These are phyloP conservation scores for Colletotrichum sp. DNA, from an alignment of 2,329 filamentous ascomycete species.

Conservation along the genomic window DNA sequence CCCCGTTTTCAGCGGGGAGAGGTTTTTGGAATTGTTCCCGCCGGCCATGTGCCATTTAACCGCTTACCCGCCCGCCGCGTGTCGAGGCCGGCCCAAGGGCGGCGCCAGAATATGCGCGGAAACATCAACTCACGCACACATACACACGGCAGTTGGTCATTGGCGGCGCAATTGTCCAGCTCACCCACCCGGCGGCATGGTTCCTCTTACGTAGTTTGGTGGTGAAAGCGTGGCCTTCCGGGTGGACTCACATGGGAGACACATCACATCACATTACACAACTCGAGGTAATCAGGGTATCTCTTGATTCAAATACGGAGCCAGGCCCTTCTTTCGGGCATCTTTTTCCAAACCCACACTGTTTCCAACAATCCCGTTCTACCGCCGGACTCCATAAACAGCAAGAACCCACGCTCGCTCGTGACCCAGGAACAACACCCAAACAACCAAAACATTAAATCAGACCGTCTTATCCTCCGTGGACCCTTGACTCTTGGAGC, in stretches of 20 bases:
- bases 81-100: not conserved
- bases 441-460: not conserved
- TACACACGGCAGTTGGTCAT: not conserved
- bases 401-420: not conserved
- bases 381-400: not conserved
- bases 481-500: not conserved
- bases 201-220: not conserved
- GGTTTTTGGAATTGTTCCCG: not conserved
- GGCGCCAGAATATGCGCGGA: not conserved
- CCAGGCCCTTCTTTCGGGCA: not conserved
- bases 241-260: not conserved
- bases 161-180: not conserved
- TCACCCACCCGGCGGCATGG: not conserved
- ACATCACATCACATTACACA: not conserved
- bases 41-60: not conserved
- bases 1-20: not conserved
- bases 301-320: not conserved
- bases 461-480: not conserved
- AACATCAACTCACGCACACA: not conserved
- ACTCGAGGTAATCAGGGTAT: not conserved
- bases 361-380: not conserved
- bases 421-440: not conserved
- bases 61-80: constrained; percentile 10
- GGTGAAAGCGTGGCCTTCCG: not conserved
- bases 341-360: not conserved